Base-by-base conservation (phyloP, 345 rosid species). In the Eucalyptus caleyi region DNA sequence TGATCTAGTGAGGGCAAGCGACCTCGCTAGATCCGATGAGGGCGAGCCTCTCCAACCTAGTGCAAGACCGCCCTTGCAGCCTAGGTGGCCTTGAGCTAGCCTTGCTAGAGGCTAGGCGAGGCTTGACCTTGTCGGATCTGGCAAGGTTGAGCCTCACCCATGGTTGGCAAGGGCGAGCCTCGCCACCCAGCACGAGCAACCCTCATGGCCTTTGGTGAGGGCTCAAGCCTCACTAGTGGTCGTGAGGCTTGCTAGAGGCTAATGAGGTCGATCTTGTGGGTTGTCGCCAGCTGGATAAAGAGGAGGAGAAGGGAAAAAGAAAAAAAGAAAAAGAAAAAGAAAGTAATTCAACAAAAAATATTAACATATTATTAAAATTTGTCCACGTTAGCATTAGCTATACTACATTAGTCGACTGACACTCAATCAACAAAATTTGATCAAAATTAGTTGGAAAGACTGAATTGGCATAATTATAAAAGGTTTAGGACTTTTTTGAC, bases 271-370 rank as follows among this genome's bases (percentile, higher is more conserved):
- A 51, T 21, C 23, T 51, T 3, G 9, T 18, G 0, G 8, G 54
- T 0, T 0, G 8, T 50, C 7, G 4, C 0, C 8, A 0, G 0
- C 4, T 51, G 0, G 54, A 51, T 6, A 51, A 51, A 0, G 54
- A 51, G 54, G 21, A 51, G 21, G 54, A 51, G 23, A 51, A 51
- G 9, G 9, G 0, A 51, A 16, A 16, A 16, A 16, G 2, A 50
- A 50, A 6, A 50, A 50, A 1, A 0, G 2, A 50, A 13, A 50
- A 6, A 50, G 1, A 49, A 50, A 1, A 4, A 49, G 0, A 15
- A 15, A 50, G 0, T 50, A 50, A 6, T 50, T 16, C 21, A 50
- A 50, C 8, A 51, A 51, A 51, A 51, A 18, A 51, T 18, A 51
- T 51, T 51, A 51, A 51, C 1, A 16, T 51, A 51, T 51, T 0